Evolutionary conservation across 208 protist species (phyloP).

Genomic region (Borovskyia barvae): DNA sequence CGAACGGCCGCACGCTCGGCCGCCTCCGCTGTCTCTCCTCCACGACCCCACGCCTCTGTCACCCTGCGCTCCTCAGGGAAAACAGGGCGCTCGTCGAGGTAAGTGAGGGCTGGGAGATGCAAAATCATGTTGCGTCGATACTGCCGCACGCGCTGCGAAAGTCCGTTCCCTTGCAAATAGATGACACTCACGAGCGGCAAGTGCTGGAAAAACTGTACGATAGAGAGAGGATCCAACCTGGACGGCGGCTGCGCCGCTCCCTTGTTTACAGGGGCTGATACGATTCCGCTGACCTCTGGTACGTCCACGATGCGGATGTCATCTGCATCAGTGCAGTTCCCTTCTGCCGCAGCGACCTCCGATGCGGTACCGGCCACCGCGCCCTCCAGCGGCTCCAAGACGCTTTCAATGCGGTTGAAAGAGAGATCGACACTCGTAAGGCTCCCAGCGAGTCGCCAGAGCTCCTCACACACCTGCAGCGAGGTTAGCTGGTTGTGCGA

Average conservation of each 20-base stretch:
- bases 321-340: slow-evolving; percentile 9
- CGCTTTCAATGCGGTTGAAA: slow-evolving; percentile 82
- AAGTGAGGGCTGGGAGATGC: slow-evolving; percentile 70
- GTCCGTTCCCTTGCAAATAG: slow-evolving; percentile 86
- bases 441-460: slow-evolving; percentile 62
- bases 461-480: slow-evolving; percentile 62
- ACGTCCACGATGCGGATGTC: slow-evolving; percentile 40
- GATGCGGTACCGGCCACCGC: neutral
- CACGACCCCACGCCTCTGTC: slow-evolving; percentile 76
- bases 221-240: slow-evolving; percentile 24
- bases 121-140: slow-evolving; percentile 91
- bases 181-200: slow-evolving; percentile 88
- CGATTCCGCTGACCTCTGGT: neutral
- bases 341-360: neutral
- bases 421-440: slow-evolving; percentile 92
- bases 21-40: slow-evolving; percentile 66
- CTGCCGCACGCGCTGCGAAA: slow-evolving; percentile 57
- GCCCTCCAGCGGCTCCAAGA: slow-evolving; percentile 7
- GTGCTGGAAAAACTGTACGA: slow-evolving; percentile 72
- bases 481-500: slow-evolving; percentile 77
- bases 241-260: neutral
- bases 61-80: slow-evolving; percentile 85
- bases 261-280: neutral
- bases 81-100: slow-evolving; percentile 88
- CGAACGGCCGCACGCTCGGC: slow-evolving; percentile 71